These are phyloP conservation scores for Thinopyrum obtusiflorum DNA, from an alignment of 202 grass and related monocot genomes.

Conservation along the genomic window DNA sequence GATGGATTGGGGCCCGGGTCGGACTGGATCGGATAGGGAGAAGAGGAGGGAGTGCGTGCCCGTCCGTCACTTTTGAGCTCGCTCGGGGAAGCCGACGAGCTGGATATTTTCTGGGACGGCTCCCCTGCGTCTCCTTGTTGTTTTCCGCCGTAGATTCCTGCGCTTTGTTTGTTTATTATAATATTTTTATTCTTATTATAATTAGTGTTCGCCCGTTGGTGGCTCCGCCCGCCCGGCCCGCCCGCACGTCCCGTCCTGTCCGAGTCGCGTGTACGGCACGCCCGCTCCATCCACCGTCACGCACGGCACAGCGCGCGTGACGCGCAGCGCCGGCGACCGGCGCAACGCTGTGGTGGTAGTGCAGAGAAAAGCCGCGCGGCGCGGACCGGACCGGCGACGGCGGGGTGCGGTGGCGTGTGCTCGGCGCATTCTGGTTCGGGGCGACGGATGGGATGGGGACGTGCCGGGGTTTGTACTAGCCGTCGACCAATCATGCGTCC, in stretches of 20 bases:
- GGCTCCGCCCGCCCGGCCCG: slow-evolving; percentile 29
- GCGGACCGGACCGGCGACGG: neutral
- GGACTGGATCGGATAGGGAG: neutral
- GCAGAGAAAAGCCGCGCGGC: too few species aligned
- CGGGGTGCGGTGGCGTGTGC: neutral
- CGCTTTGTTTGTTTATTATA: neutral
- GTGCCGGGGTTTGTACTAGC: neutral
- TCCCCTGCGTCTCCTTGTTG: neutral
- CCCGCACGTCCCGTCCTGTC: neutral
- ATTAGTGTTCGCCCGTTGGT: neutral
- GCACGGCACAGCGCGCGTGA: neutral
- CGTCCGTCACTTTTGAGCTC: neutral
- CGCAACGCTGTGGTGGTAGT: neutral
- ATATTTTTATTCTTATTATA: neutral
- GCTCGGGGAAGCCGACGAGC: slow-evolving; percentile 27
- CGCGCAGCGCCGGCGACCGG: neutral
- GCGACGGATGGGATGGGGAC: neutral
- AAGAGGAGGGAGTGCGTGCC: neutral
- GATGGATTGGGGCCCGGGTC: neutral
- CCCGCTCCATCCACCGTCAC: neutral
- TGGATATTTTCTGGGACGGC: slow-evolving; percentile 16
- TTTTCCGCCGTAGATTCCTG: neutral
- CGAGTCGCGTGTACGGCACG: slow-evolving; percentile 36
- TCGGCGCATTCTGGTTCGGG: neutral
- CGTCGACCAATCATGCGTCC: neutral